These are phyloP conservation scores for Epichloe gansuensis DNA, from an alignment of 2,329 filamentous ascomycete genomes.

Conservation along the genomic window DNA sequence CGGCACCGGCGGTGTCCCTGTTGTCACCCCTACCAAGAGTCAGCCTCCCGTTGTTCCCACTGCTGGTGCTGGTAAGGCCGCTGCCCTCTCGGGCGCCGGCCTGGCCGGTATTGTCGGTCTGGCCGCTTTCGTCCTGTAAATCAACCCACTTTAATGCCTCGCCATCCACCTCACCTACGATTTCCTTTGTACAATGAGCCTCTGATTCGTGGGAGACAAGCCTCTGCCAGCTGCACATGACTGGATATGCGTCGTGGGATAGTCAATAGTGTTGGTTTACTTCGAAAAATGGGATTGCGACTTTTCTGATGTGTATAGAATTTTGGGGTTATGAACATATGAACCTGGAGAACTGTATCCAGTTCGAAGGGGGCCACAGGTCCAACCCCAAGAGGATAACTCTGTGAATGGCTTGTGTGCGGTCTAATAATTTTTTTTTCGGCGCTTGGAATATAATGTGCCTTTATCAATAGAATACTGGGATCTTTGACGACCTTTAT, in stretches of 20 bases:
- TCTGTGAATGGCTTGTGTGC: constrained; percentile 5
- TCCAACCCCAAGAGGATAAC: constrained; percentile 2
- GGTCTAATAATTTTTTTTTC: constrained; percentile 5
- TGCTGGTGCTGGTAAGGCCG: constrained; percentile 44
- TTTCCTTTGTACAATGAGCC: constrained; percentile 26
- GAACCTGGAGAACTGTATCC: constrained; percentile 6
- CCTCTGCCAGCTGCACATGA: constrained; percentile 25
- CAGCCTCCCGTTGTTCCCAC: constrained; percentile 31
- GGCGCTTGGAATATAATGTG: constrained; percentile 19
- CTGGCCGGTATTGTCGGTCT: constrained; percentile 49
- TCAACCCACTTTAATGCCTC: constrained; percentile 24
- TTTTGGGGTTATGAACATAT: constrained; percentile 24
- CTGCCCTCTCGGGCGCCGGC: constrained; percentile 44
- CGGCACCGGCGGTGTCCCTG: constrained; percentile 1
- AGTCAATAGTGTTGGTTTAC: constrained; percentile 16
- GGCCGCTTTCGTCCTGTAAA: constrained; percentile 48
- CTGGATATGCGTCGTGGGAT: constrained; percentile 22
- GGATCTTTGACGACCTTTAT: constrained; percentile 14
- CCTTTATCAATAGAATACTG: constrained; percentile 16
- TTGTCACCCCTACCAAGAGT: constrained; percentile 15
- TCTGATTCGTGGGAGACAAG: constrained; percentile 23
- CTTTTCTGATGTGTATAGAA: constrained; percentile 24
- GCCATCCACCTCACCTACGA: constrained; percentile 27
- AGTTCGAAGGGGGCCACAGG: constrained; percentile 1
- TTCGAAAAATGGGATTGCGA: constrained; percentile 11